A percentile compares a stretch with the other conserved stretches of the same genome.
These are phyloP conservation scores for Neonectria magnoliae DNA, from an alignment of 2,329 filamentous ascomycete species.

Conservation along the genomic window DNA sequence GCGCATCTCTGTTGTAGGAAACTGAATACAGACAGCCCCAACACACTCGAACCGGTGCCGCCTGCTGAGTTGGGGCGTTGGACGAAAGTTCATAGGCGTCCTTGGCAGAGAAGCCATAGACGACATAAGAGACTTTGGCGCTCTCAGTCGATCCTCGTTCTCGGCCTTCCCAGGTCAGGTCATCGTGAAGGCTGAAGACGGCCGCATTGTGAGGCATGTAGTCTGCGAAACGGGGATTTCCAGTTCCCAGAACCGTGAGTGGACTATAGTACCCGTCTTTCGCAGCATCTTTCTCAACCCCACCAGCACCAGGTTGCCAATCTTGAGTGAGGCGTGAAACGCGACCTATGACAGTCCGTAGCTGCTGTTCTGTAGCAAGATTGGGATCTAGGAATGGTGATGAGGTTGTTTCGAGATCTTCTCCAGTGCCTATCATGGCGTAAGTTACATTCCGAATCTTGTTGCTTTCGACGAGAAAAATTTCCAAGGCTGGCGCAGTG, in stretches of 20 bases:
- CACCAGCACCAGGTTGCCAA: not conserved
- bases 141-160: not conserved
- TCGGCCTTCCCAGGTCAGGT: not conserved
- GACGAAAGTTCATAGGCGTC: not conserved
- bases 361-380: not conserved
- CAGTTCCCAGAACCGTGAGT: not conserved
- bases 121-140: not conserved
- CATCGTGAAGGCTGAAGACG: not conserved
- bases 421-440: not conserved
- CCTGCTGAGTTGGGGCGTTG: not conserved
- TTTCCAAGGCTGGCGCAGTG: not conserved
- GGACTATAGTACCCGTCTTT: not conserved
- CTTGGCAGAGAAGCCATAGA: not conserved
- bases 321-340: not conserved
- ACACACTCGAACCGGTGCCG: not conserved
- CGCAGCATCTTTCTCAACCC: not conserved
- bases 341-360: not conserved
- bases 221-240: not conserved
- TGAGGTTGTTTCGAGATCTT: not conserved
- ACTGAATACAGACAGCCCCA: not conserved
- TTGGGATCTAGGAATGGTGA: not conserved
- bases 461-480: not conserved
- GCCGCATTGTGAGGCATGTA: not conserved
- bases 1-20: not conserved
- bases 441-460: not conserved